Conservation (phyloP, 108 stramenopile genomes). For the Cyclostephanos invisitatus region DNA sequence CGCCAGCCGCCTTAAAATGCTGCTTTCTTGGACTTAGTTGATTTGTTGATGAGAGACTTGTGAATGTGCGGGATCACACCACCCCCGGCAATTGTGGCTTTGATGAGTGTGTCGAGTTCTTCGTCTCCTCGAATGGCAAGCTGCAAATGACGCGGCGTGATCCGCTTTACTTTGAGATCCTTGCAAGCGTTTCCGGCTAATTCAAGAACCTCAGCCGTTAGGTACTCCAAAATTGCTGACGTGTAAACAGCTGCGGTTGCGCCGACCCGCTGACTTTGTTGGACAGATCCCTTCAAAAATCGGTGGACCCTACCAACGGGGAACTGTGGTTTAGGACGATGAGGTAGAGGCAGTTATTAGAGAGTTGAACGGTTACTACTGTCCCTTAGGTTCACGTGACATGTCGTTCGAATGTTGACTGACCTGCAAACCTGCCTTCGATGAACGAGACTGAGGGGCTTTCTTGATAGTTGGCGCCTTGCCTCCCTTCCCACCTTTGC, state of each 20-base stretch:
- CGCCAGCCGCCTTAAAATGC: neutral
- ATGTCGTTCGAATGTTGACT: slow-evolving; percentile 1
- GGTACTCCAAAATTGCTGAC: slow-evolving; percentile 94
- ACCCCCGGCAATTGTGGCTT: slow-evolving; percentile 94
- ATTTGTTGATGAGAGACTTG: slow-evolving; percentile 9
- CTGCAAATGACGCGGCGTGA: slow-evolving; percentile 94
- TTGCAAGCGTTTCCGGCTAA: slow-evolving; percentile 95
- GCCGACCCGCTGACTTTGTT: slow-evolving; percentile 81
- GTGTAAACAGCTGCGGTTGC: slow-evolving; percentile 96
- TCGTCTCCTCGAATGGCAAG: slow-evolving; percentile 95
- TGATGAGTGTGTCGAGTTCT: slow-evolving; percentile 93
- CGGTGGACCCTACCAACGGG: slow-evolving; percentile 95
- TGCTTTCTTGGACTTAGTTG: slow-evolving; percentile 7
- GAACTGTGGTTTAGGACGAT: slow-evolving; percentile 99
- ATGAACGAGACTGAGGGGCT: slow-evolving; percentile 96
- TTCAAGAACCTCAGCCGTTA: slow-evolving; percentile 93
- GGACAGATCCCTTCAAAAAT: slow-evolving; percentile 68
- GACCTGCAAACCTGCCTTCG: slow-evolving; percentile 94
- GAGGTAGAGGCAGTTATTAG: slow-evolving; percentile 99
- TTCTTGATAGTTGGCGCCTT: slow-evolving; percentile 98
- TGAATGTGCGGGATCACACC: slow-evolving; percentile 99
- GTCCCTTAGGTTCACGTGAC: slow-evolving; percentile 79
- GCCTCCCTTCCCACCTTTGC: slow-evolving; percentile 99
- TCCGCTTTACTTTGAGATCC: slow-evolving; percentile 96
- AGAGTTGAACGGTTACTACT: slow-evolving; percentile 81